These are phyloP conservation scores for Spergularia marina DNA, from an alignment of 148 eudicot genomes.

Conservation along the genomic window DNA sequence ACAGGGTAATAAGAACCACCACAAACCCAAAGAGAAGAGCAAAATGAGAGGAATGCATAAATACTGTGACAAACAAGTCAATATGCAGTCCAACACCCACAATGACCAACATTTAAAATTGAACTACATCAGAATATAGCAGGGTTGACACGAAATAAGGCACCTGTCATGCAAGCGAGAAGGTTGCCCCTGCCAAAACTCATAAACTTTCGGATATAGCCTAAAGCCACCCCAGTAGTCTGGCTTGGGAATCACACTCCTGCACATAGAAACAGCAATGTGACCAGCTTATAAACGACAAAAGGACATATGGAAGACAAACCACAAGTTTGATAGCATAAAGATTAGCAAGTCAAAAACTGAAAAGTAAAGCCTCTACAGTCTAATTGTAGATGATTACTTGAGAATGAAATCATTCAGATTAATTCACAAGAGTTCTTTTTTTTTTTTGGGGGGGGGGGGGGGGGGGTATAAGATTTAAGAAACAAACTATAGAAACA, in stretches of 20 bases:
- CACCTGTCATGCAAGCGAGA: conserved; percentile 99
- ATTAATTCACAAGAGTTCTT: neutral
- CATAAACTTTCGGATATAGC: conserved; percentile 70
- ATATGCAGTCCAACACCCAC: neutral
- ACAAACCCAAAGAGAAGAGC: neutral
- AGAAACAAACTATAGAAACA: neutral
- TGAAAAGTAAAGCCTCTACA: neutral
- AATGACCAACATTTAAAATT: neutral
- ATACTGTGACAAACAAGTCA: neutral
- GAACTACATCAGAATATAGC: neutral
- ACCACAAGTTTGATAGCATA: neutral
- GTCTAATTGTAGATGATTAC: neutral
- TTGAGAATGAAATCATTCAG: neutral
- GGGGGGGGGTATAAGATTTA: no score
- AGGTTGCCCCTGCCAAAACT: conserved; percentile 99
- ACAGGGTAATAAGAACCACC: neutral
- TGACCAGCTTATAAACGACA: neutral
- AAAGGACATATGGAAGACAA: neutral
- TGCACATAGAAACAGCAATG: conserved; percentile 32
- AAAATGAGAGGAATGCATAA: neutral
- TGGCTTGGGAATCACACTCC: conserved; percentile 90
- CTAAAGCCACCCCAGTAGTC: conserved; percentile 93
- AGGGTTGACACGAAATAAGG: neutral
- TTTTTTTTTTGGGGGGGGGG: no score
- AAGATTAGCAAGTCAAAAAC: neutral